Conservation (phyloP, 2,329 filamentous ascomycete genomes). For the Pseudocercospora ulei region DNA sequence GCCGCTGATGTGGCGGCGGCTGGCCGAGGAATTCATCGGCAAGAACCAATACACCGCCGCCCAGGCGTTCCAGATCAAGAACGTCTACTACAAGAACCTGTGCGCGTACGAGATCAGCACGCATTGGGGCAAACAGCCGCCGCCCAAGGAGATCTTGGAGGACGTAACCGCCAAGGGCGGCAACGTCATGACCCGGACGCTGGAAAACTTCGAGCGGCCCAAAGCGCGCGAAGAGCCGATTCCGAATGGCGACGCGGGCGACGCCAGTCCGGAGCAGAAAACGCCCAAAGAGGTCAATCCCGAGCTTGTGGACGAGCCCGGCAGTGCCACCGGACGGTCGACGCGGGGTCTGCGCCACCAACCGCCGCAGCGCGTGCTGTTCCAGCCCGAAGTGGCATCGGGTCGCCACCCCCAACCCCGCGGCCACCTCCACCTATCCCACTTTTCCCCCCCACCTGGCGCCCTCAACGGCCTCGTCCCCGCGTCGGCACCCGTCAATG, state of each 20-base stretch:
- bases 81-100: conserved; percentile 80
- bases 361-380: conserved; percentile 74
- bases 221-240: conserved; percentile 42
- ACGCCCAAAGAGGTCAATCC: conserved; percentile 47
- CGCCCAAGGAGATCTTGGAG: conserved; percentile 79
- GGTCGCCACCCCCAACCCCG: conserved; percentile 55
- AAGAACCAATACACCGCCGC: conserved; percentile 66
- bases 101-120: conserved; percentile 73
- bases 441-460: conserved; percentile 38
- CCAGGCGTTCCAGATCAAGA: conserved; percentile 78
- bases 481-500: conserved; percentile 24
- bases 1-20: conserved; percentile 74
- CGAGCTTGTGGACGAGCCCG: conserved; percentile 44
- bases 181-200: conserved; percentile 63
- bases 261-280: conserved; percentile 38
- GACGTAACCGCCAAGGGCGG: conserved; percentile 70
- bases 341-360: conserved; percentile 52
- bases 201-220: conserved; percentile 59
- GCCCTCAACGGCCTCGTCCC: conserved; percentile 44
- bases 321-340: conserved; percentile 32
- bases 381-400: conserved; percentile 66
- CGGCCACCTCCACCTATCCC: conserved; percentile 34
- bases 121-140: conserved; percentile 68
- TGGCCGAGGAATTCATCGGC: conserved; percentile 67
- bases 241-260: conserved; percentile 47